Evolutionary conservation across 176 grass and related monocot species (phyloP).

Genomic region (Oropetium thomaeum): DNA sequence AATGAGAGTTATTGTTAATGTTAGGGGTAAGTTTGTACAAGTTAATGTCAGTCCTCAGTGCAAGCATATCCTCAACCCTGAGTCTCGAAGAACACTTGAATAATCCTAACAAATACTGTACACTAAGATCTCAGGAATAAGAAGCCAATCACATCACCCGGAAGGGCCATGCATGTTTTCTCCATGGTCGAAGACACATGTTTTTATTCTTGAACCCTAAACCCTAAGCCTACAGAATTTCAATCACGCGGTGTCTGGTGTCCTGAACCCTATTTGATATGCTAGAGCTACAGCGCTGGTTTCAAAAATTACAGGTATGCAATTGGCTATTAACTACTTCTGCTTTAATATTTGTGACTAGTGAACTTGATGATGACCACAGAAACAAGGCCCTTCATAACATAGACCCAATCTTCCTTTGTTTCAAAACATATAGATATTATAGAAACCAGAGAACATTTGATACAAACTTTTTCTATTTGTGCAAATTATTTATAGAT

Average conservation of each 20-base stretch:
- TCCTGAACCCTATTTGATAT: background rate
- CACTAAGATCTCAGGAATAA: background rate
- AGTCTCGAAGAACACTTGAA: background rate
- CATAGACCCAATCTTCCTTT: background rate
- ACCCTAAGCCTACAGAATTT: background rate
- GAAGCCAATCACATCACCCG: background rate
- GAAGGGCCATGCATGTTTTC: background rate
- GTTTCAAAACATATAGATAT: conserved; percentile 1
- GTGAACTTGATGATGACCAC: background rate
- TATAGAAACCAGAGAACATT: background rate
- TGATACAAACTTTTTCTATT: background rate
- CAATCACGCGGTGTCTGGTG: background rate
- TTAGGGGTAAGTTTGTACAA: background rate
- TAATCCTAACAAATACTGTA: background rate
- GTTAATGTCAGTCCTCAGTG: background rate
- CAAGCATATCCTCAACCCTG: background rate
- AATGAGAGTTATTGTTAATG: background rate
- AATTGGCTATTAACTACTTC: background rate
- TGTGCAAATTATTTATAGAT: background rate
- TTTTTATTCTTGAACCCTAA: background rate
- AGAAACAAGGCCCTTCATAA: background rate
- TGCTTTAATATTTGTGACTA: background rate
- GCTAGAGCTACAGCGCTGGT: background rate
- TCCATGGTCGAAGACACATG: background rate
- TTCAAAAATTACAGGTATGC: background rate